Conservation (phyloP, 1,284 basidiomycete genomes). For the Malassezia psittaci region DNA sequence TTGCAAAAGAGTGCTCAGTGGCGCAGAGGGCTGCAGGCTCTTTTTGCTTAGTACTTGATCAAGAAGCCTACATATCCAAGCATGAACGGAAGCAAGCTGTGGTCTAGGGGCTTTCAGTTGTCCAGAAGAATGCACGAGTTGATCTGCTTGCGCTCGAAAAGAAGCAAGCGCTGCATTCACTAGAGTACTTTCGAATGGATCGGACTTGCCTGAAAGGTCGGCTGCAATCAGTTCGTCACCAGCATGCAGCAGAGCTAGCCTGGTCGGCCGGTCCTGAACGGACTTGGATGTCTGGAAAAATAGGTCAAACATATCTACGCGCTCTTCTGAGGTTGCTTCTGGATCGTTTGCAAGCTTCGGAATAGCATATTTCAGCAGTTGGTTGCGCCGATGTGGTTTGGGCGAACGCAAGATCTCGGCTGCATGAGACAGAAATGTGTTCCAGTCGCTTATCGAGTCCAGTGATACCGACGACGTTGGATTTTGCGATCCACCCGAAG, state of each 20-base stretch:
- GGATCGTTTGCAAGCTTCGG: constrained; percentile 21
- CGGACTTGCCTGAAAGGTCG: constrained; percentile 49
- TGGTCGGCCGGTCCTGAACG: constrained; percentile 63
- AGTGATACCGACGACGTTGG: constrained; percentile 8
- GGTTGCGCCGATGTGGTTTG: constrained; percentile 19
- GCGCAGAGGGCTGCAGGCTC: not conserved
- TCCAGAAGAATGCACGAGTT: constrained; percentile 26
- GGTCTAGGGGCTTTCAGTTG: constrained; percentile 22
- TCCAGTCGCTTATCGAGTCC: constrained; percentile 22
- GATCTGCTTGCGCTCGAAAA: constrained; percentile 59
- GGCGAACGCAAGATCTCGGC: constrained; percentile 19
- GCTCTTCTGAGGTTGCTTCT: constrained; percentile 56
- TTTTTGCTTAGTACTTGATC: constrained; percentile 46
- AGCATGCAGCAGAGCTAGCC: constrained; percentile 60
- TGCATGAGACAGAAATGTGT: constrained; percentile 22
- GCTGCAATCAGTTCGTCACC: constrained; percentile 58
- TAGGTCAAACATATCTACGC: constrained; percentile 62
- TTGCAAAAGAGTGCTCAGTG: constrained; percentile 20
- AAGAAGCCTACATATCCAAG: constrained; percentile 62
- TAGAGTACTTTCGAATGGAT: constrained; percentile 50
- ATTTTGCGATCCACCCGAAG: constrained; percentile 10
- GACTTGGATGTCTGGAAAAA: constrained; percentile 65
- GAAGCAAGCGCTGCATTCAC: constrained; percentile 63
- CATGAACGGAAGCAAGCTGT: constrained; percentile 62
- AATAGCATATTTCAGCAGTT: constrained; percentile 22